Evolutionary conservation across 371 early-diverging fungal species (phyloP).

Genomic region (Actinomortierella ambigua): DNA sequence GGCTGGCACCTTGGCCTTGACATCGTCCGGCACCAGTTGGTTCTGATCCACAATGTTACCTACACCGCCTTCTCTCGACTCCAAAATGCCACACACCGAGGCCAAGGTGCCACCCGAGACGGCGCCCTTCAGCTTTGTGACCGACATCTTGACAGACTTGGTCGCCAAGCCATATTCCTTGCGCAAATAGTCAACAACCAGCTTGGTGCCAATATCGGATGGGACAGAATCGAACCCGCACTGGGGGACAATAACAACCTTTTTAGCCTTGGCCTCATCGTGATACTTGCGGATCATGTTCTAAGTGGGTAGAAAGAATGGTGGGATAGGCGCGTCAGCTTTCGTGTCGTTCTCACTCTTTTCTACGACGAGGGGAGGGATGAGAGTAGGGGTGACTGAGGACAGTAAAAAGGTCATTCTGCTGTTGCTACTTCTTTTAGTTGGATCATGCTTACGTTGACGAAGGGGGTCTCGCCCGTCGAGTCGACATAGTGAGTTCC

Average conservation of each 20-base stretch:
- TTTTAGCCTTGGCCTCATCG: conserved; percentile 65
- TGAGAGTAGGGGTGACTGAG: no score
- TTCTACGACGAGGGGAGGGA: no score
- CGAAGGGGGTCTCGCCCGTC: conserved; percentile 75
- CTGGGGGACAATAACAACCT: conserved; percentile 76
- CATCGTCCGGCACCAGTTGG: conserved; percentile 46
- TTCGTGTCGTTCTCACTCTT: no score
- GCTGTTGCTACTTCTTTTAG: no score
- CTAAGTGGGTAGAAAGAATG: conserved; percentile 61
- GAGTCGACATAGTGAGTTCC: conserved; percentile 92
- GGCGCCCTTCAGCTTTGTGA: conserved; percentile 55
- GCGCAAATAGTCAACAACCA: conserved; percentile 60
- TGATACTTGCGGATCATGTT: conserved; percentile 71
- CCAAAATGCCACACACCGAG: conserved; percentile 46
- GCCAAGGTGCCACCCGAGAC: conserved; percentile 68
- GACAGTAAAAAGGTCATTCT: no score
- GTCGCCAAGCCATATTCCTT: conserved; percentile 53
- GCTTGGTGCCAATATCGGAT: conserved; percentile 72
- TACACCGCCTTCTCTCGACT: conserved; percentile 11
- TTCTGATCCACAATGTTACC: conserved; percentile 50
- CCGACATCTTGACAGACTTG: conserved; percentile 61
- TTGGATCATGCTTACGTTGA: conserved; percentile 16
- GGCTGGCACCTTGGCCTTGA: conserved; percentile 38
- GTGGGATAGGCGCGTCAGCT: not conserved
- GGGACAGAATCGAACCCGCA: conserved; percentile 96